Conservation (phyloP, 441 rosid genomes). For the Manihot esculenta region DNA sequence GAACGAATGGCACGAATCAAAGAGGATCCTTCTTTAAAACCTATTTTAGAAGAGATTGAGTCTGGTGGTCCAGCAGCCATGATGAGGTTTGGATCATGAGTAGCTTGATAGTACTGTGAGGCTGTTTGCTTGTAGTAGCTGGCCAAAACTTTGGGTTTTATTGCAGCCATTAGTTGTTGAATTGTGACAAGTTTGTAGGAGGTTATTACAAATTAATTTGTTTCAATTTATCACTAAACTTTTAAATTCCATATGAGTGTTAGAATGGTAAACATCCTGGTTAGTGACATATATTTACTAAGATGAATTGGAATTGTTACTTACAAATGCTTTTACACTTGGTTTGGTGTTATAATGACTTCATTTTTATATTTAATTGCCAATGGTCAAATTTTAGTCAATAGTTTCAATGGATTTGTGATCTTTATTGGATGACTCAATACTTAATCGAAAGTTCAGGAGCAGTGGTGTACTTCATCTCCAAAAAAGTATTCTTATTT, state of each 20-base stretch:
- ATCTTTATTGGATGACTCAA: background rate
- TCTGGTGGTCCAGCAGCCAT: constrained; percentile 88
- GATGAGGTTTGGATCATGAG: constrained; percentile 64
- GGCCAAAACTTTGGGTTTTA: background rate
- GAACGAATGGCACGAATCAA: constrained; percentile 79
- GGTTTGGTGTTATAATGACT: background rate
- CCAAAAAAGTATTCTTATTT: background rate
- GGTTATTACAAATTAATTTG: background rate
- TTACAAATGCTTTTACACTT: background rate
- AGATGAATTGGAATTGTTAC: background rate
- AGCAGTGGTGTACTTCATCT: background rate
- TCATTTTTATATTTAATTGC: background rate
- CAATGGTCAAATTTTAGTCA: background rate
- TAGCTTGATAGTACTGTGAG: background rate
- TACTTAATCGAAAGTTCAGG: no score
- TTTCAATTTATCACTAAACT: background rate
- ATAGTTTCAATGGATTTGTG: background rate
- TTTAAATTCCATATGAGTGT: background rate
- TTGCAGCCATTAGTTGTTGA: background rate
- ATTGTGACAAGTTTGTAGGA: background rate
- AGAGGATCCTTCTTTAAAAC: constrained; percentile 88
- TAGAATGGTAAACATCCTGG: background rate
- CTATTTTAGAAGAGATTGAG: constrained; percentile 86
- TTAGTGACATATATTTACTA: background rate
- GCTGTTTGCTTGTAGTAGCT: background rate